Base-by-base conservation (phyloP, 2,329 filamentous ascomycete genomes). In the Ceratocystis eucalypticola region DNA sequence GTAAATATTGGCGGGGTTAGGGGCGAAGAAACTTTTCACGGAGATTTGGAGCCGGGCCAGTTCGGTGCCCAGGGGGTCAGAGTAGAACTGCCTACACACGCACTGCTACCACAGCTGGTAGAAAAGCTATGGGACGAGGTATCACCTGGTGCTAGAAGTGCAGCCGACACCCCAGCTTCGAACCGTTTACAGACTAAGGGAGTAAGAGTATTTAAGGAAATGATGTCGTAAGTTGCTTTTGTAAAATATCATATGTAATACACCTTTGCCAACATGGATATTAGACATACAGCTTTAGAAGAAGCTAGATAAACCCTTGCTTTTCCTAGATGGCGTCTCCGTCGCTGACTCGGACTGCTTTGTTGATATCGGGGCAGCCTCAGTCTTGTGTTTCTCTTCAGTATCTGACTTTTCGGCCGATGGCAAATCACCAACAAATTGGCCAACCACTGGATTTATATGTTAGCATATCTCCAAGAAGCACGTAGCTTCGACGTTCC, bases 1-100 rank as follows among this genome's bases (percentile, higher is more conserved):
- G 78, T 96, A 67, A 97, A 96, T 72, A 81, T 96, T 68, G 89
- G 90, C n/a, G 89, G 90, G 8, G 86, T 91, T 30, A 81, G 89
- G 71, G 88, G 89, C 17, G 89, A 95, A 72, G 87, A 91, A n/a
- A 76, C 76, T 2, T 87, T 92, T 71, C 89, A 89, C 70, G 76
- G 74, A 1, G 77, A 82, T 67, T 71, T 88, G 57, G 75, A 81
- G n/a, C 77, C 78, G 1, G 72, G 74, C 1, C 82, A 84, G 69
- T 70, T 70, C 4, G 84, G 84, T 15, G 76, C 77, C 70, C 74
- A 77, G 55, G 82, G 80, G 5, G 80, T 84, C 20, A 78, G 85
- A 71, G 76, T 83, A 22, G 83, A 87, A 65, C 74, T 84, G 69
- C 77, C 81, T 57, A 85, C 82, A 1, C 81, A 86, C 66, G 76